Evolutionary conservation across 2,329 filamentous ascomycete genomes (phyloP), one percentile per base, ranked within the genome.

Genomic region (Xenoacremonium recifei): DNA sequence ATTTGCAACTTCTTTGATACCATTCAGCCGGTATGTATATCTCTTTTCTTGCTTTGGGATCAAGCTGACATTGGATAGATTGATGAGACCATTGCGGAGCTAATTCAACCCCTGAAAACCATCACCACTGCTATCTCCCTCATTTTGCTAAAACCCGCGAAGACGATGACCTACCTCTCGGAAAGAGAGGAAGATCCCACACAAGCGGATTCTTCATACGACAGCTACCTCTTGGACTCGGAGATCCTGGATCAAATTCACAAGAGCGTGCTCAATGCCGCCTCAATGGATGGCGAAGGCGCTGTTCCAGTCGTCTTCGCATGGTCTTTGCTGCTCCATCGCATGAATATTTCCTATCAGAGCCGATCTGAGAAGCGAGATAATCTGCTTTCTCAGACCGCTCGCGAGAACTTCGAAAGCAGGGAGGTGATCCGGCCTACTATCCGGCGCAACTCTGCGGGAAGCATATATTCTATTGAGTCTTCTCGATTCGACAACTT

Each of bases 291-390:
- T 13, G 72, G 79, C n/a, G 70, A 73, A 27, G 79, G 80, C 25
- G 86, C 87, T 16, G 82, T 80, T 41, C 88, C 89, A 2, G 81
- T 87, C 15, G 77, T 89, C 16, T 87, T 95, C 51, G 80, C 87
- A 3, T 97, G 91, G 91, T 82, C 84, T 4, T 71, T 92, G 35
- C 78, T 96, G 19, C 72, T 91, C 9, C 79, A 86, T 55, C 75
- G 78, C 19, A 80, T 93, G 68, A 80, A 81, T 51, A 68, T 80
- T 31, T 78, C 79, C 11, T 85, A 82, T 50, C 73, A 79, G 42
- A 73, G 72, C 37, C 73, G 84, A 34, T 80, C 79, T 29, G 82
- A 86, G 58, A 74, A 76, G 44, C 68, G 79, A 35, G 79, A 82
- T 51, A 67, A 77, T 20, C 63, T 79, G 13, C 69, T 81, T 39